Percentiles rank a stretch among this genome's conserved stretches.
Conservation (phyloP, 495 filamentous ascomycete genomes). For the Opeltia flavorubescens region DNA sequence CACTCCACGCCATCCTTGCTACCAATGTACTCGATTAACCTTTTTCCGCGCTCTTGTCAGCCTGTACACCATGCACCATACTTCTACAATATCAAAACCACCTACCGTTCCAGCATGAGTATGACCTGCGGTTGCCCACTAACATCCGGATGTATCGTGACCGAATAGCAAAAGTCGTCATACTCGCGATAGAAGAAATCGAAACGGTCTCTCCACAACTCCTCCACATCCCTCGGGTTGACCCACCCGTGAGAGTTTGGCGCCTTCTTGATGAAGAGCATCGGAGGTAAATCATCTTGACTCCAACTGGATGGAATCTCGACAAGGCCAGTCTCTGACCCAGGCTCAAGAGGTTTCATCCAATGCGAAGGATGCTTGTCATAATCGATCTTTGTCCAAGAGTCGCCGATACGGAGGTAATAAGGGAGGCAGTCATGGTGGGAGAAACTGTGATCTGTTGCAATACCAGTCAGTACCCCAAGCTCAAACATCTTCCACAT, state of each 20-base stretch:
- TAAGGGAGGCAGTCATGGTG: conserved; percentile 57
- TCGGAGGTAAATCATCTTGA: conserved; percentile 47
- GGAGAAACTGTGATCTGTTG: conserved; percentile 39
- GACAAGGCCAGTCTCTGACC: conserved; percentile 40
- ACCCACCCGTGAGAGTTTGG: conserved; percentile 48
- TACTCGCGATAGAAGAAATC: conserved; percentile 59
- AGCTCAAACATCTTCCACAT: no score
- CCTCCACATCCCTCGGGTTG: conserved; percentile 42
- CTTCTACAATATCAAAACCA: not conserved
- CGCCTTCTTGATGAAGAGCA: conserved; percentile 51
- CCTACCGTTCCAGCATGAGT: conserved; percentile 36
- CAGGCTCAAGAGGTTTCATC: conserved; percentile 49
- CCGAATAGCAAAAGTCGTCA: conserved; percentile 56
- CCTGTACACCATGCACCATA: not conserved
- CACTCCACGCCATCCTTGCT: conserved; percentile 61
- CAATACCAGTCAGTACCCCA: conserved; percentile 1
- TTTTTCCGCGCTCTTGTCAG: conserved; percentile 9
- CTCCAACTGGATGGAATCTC: conserved; percentile 59
- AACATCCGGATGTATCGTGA: conserved; percentile 59
- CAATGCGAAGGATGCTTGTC: conserved; percentile 43
- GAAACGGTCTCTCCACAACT: conserved; percentile 51
- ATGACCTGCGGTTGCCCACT: conserved; percentile 52
- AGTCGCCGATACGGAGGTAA: conserved; percentile 45
- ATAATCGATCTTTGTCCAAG: conserved; percentile 50
- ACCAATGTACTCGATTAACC: conserved; percentile 59